These are phyloP conservation scores for Blastocystis sp. DNA, from an alignment of 352 stramenopile species.

Conservation along the genomic window DNA sequence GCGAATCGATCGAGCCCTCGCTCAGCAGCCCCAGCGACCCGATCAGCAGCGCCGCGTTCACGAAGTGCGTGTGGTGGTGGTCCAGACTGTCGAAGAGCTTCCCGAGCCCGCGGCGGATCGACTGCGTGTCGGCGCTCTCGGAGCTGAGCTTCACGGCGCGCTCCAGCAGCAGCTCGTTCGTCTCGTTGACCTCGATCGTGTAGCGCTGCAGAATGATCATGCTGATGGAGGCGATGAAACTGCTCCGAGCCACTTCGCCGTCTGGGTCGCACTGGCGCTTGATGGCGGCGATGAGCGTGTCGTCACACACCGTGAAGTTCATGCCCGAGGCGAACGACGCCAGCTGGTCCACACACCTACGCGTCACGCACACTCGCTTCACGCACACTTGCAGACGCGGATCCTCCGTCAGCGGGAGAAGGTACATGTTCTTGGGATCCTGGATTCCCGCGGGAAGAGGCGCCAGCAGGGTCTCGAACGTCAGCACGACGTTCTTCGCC, in stretches of 20 bases:
- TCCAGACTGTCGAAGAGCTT: constrained; percentile 56
- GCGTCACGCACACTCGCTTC: neutral
- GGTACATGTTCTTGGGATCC: neutral
- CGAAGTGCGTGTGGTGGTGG: neutral
- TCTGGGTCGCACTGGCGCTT: constrained; percentile 6
- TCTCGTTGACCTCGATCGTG: constrained; percentile 8
- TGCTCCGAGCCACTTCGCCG: constrained; percentile 11
- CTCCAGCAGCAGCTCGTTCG: neutral
- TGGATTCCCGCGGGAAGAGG: neutral
- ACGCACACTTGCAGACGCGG: constrained; percentile 33
- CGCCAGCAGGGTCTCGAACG: neutral
- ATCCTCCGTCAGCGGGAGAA: neutral
- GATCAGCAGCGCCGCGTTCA: neutral
- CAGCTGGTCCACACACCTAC: constrained; percentile 41
- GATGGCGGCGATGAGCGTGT: constrained; percentile 8
- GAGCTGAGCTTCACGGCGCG: neutral
- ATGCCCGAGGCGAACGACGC: constrained; percentile 12
- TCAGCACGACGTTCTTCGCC: neutral
- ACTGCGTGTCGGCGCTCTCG: neutral
- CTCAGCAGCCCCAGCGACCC: constrained; percentile 23
- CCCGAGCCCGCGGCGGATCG: neutral
- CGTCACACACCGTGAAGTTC: constrained; percentile 39
- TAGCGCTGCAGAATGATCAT: constrained; percentile 30
- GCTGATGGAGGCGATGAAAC: constrained; percentile 25
- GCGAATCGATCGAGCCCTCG: constrained; percentile 15